Percentiles rank a stretch among this genome's conserved stretches.
Evolutionary conservation across 2,329 filamentous ascomycete species (phyloP).

Genomic region (Dactylellina haptotyla): DNA sequence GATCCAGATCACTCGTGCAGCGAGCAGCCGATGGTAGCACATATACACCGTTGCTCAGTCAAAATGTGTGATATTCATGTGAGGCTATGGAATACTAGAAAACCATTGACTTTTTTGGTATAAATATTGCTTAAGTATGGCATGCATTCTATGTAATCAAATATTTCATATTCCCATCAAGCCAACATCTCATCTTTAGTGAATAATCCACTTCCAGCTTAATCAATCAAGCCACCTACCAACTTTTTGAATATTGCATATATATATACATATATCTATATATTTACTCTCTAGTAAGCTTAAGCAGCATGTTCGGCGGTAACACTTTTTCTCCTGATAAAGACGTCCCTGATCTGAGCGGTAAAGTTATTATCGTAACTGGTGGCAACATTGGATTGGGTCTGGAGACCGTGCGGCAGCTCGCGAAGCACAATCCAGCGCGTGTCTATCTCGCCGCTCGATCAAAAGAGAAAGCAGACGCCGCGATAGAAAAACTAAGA

Average conservation of each 20-base stretch:
- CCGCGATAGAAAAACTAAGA: conserved; percentile 57
- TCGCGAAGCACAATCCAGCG: conserved; percentile 57
- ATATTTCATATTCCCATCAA: too few relatives aligned
- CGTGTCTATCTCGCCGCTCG: conserved; percentile 62
- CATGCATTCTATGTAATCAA: too few relatives aligned
- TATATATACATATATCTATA: not conserved
- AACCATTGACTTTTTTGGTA: too few relatives aligned
- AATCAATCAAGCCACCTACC: not conserved
- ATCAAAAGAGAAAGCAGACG: conserved; percentile 57
- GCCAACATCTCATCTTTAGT: too few relatives aligned
- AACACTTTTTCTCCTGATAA: not conserved
- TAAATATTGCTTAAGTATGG: too few relatives aligned
- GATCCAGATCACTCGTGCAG: not conserved
- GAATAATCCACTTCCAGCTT: too few relatives aligned
- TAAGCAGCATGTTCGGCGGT: not conserved
- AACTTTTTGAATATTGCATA: not conserved
- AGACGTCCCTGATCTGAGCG: conserved; percentile 24
- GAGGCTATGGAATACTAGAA: too few relatives aligned
- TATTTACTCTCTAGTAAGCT: not conserved
- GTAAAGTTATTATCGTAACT: conserved; percentile 55
- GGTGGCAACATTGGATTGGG: conserved; percentile 52
- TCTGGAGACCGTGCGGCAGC: conserved; percentile 51
- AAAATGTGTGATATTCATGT: too few relatives aligned
- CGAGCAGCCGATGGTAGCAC: not conserved
- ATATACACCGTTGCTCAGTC: not conserved